Base-by-base conservation (phyloP, 441 rosid genomes). In the Sinapis alba region DNA sequence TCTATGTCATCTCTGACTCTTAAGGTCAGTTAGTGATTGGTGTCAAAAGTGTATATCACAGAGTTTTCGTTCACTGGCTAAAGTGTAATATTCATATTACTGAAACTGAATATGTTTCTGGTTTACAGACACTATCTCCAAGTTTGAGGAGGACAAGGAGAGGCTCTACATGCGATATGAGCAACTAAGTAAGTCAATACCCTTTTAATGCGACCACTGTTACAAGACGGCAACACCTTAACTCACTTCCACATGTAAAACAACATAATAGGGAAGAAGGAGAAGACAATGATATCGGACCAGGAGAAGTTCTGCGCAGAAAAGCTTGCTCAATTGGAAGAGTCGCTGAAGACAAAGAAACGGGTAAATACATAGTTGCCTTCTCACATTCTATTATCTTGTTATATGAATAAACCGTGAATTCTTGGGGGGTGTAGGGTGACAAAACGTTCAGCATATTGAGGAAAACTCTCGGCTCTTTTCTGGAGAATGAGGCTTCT, bases 61-160 rank as follows among this genome's bases (percentile, higher is more conserved):
- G 15, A 16, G 24, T 32, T 32, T 5, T 18, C 1, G 43, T 38
- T 8, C 10, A 71, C 7, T 27, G 13, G 27, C 27, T 34, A 62
- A 21, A 43, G 20, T 68, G n/a, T 15, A 67, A 30, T 16, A 30
- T 58, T 57, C 34, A 45, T 68, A 56, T 53, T 73, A 23, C 83
- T 84, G 87, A 83, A 76, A 83, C 81, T 50, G 23, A 23, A 88
- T 69, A 84, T 82, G 79, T 89, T 87, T 43, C 47, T 74, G 43
- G 36, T 76, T 77, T 75, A 32, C 88, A 90, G 97, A 84, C 78
- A 83, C 84, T 36, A 16, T 89, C 69, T 84, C 96, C 63, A 92
- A 84, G 84, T 88, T 85, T 34, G 94, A 89, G 74, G 94, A 88
- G 61, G 92, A 90, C 71, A 92, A 90, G 84, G 97, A 89, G 78